Base-by-base conservation (phyloP, 768 basidiomycete species). In the Pulveroboletus sp. region DNA sequence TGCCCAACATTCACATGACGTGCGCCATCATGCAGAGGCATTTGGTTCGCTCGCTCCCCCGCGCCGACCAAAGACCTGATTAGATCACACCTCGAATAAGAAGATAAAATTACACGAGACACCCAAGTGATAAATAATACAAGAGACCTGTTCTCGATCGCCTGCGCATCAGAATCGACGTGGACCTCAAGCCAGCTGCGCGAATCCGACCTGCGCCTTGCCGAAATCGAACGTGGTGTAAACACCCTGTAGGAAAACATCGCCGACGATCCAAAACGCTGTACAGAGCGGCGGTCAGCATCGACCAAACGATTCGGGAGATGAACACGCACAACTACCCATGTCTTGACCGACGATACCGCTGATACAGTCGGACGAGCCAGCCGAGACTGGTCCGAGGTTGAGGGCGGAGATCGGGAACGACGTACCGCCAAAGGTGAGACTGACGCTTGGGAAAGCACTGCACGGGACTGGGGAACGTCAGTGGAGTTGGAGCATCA, bases 221-320 rank as follows among this genome's bases (percentile, higher is more conserved):
- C 63, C 66, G 22, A 71, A 53, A 45, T 76, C 71, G 53, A 76
- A 76, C 2, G 55, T 54, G 12, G 73, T 71, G 49, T 74, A 79
- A 26, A 73, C 71, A n/a, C 67, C 67, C 43, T 61, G 63, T 43
- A 77, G 59, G 71, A 78, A 75, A 23, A 68, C 62, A 16, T 68
- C 68, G 2, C 70, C 69, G 7, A 70, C 23, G 22, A 68, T 50
- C 69, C 68, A 71, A 41, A 65, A 59, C 3, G 47, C 50, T 59
- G n/a, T 1, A 7, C 14, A 10, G 19, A 12, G 8, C 24, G 4
- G 22, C n/a, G 17, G 13, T 41, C 26, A 41, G 27, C 23, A 30
- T 10, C 40, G 32, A 26, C 11, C 32, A 14, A 2, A 19, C 7
- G 13, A 12, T 23, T 14, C 20, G 2, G 6, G 11, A n/a, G 6